Evolutionary conservation across 371 early-diverging fungal genomes (phyloP).

Genomic region (Saksenaea oblongispora): DNA sequence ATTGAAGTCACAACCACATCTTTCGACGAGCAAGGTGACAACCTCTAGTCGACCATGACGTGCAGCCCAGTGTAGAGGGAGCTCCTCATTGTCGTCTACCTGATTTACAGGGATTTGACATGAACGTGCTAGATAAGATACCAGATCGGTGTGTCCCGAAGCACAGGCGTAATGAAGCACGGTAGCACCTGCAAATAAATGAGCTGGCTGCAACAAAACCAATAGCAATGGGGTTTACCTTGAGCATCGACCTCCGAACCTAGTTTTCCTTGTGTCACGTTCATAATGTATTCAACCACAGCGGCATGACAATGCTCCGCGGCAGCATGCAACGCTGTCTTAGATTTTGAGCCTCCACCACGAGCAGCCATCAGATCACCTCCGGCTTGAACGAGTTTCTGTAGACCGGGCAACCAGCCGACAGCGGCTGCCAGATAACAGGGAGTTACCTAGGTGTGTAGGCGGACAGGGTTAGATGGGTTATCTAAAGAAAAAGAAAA

Average conservation of each 20-base stretch:
- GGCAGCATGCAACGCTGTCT: conserved; percentile 43
- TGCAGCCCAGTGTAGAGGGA: conserved; percentile 45
- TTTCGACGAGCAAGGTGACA: conserved; percentile 32
- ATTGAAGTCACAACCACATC: conserved; percentile 34
- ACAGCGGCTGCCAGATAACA: conserved; percentile 48
- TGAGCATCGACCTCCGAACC: conserved; percentile 28
- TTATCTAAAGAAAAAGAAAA: neutral
- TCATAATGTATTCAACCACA: conserved; percentile 40
- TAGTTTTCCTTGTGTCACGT: conserved; percentile 27
- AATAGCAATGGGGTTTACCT: conserved; percentile 22
- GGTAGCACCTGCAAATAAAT: conserved; percentile 31
- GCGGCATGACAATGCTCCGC: conserved; percentile 44
- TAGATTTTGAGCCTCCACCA: conserved; percentile 32
- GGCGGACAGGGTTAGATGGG: neutral
- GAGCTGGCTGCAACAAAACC: neutral
- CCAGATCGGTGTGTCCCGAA: conserved; percentile 42
- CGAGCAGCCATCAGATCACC: conserved; percentile 32
- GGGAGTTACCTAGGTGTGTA: conserved; percentile 30
- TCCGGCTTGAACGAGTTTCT: conserved; percentile 40
- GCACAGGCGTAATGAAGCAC: conserved; percentile 45
- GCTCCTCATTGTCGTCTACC: conserved; percentile 27
- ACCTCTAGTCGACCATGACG: conserved; percentile 36
- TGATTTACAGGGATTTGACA: conserved; percentile 33
- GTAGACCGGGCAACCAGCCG: conserved; percentile 48
- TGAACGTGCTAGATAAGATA: conserved; percentile 24